These are phyloP conservation scores for Coemansia aciculifera DNA, from an alignment of 192 early-diverging fungal species.

Conservation along the genomic window DNA sequence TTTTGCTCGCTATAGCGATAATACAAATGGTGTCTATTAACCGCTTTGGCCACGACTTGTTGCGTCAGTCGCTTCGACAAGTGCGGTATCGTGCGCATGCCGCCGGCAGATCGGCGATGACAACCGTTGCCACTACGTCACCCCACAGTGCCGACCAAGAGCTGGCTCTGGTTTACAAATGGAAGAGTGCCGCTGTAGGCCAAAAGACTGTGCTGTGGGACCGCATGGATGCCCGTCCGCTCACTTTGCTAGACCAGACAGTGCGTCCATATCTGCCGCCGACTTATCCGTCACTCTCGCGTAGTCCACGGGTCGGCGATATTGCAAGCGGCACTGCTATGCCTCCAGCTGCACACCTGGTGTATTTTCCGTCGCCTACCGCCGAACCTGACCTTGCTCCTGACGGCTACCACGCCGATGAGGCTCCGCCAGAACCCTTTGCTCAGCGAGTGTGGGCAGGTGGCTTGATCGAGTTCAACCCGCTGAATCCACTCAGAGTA, in stretches of 20 bases:
- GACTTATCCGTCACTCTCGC: conserved; percentile 21
- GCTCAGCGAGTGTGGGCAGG: conserved; percentile 88
- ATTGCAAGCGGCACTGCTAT: conserved; percentile 50
- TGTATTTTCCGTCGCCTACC: conserved; percentile 75
- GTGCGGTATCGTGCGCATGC: not conserved
- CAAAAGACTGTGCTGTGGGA: conserved; percentile 28
- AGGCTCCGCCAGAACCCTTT: conserved; percentile 76
- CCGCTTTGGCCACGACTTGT: not conserved
- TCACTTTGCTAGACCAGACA: conserved; percentile 47
- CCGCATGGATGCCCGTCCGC: conserved; percentile 48
- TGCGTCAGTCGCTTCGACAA: not conserved
- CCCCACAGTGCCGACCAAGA: not conserved
- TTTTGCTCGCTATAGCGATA: not conserved
- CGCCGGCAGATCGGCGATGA: not conserved
- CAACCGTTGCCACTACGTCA: not conserved
- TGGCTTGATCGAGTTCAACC: conserved; percentile 63
- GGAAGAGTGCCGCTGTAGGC: conserved; percentile 17
- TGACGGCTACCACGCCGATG: conserved; percentile 82
- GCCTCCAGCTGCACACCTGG: conserved; percentile 74
- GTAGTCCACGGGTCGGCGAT: conserved; percentile 28
- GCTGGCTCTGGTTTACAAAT: conserved; percentile 13
- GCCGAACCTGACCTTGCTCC: conserved; percentile 64
- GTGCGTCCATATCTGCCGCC: conserved; percentile 43
- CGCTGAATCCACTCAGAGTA: conserved; percentile 61
- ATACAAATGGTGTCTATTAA: not conserved